Percentiles rank a stretch among this genome's conserved stretches.
Conservation (phyloP, 192 early-diverging fungal genomes). For the Backusella morwellensis region DNA sequence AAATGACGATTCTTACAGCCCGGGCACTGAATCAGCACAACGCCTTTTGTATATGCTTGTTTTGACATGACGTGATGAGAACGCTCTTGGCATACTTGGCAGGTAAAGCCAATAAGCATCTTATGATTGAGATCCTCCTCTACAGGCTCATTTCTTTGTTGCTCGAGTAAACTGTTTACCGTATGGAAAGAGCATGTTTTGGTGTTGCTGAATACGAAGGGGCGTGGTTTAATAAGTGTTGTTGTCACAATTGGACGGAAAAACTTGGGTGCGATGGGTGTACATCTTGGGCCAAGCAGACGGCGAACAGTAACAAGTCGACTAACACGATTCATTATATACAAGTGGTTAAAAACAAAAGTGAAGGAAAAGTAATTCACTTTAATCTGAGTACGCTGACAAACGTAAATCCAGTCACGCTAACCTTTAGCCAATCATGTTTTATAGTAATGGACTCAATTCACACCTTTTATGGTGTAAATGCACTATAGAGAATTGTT, state of each 20-base stretch:
- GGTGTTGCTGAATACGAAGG: background rate
- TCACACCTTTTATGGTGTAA: too few species aligned
- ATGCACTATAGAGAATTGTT: too few species aligned
- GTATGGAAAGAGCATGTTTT: background rate
- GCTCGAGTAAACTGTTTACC: background rate
- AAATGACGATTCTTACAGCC: conserved; percentile 88
- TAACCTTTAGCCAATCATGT: background rate
- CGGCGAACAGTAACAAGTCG: background rate
- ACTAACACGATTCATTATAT: background rate
- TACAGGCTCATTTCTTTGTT: conserved; percentile 1
- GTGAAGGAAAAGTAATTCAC: background rate
- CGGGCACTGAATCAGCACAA: conserved; percentile 93
- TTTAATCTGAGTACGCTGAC: background rate
- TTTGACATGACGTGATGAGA: conserved; percentile 92
- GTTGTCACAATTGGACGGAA: background rate
- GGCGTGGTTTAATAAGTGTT: background rate
- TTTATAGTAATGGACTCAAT: background rate
- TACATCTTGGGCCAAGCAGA: background rate
- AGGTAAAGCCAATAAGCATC: conserved; percentile 90
- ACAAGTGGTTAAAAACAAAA: background rate
- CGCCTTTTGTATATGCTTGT: conserved; percentile 84
- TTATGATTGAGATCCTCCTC: conserved; percentile 45
- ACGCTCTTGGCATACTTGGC: conserved; percentile 87
- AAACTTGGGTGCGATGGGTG: background rate
- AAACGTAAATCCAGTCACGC: background rate